Conservation (phyloP, 2,329 filamentous ascomycete genomes). For the Aureobasidium namibiae region DNA sequence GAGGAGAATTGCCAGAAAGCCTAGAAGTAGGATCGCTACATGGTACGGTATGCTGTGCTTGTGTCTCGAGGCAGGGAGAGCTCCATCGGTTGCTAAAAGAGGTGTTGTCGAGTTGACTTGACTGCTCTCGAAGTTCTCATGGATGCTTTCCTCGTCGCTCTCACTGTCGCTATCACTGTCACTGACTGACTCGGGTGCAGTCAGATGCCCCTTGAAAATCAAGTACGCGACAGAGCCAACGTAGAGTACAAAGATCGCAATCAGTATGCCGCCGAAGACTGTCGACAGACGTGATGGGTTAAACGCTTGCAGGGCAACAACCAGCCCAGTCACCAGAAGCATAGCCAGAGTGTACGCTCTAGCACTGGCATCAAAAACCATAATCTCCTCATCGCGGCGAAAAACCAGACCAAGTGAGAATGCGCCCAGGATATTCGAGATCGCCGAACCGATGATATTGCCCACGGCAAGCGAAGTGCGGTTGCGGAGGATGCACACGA, state of each 20-base stretch:
- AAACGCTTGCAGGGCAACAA: conserved; percentile 3
- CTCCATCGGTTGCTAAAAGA: background rate
- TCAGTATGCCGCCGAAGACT: conserved; percentile 32
- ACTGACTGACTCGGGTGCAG: conserved; percentile 37
- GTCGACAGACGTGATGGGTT: conserved; percentile 12
- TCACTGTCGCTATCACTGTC: conserved; percentile 25
- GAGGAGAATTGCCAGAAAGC: conserved; percentile 37
- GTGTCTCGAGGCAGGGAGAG: background rate
- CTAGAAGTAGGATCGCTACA: conserved; percentile 35
- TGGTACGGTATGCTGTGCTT: conserved; percentile 24
- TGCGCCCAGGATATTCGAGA: conserved; percentile 47
- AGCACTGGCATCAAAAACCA: conserved; percentile 40
- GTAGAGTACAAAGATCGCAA: conserved; percentile 38
- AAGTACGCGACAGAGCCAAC: conserved; percentile 36
- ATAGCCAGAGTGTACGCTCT: conserved; percentile 40
- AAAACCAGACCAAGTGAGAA: conserved; percentile 47
- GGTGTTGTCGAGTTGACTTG: background rate
- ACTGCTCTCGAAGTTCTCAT: background rate
- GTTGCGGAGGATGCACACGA: conserved; percentile 39
- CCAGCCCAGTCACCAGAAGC: conserved; percentile 37
- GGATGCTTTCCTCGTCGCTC: background rate
- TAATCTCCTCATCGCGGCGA: conserved; percentile 16
- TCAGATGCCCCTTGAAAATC: conserved; percentile 37
- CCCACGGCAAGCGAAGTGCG: conserved; percentile 43
- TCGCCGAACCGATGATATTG: conserved; percentile 47